Percentiles rank a stretch among this genome's conserved stretches.
phyloP scores from a whole-genome alignment of 2,329 filamentous ascomycete species.

The Fusarium foetens region DNA sequence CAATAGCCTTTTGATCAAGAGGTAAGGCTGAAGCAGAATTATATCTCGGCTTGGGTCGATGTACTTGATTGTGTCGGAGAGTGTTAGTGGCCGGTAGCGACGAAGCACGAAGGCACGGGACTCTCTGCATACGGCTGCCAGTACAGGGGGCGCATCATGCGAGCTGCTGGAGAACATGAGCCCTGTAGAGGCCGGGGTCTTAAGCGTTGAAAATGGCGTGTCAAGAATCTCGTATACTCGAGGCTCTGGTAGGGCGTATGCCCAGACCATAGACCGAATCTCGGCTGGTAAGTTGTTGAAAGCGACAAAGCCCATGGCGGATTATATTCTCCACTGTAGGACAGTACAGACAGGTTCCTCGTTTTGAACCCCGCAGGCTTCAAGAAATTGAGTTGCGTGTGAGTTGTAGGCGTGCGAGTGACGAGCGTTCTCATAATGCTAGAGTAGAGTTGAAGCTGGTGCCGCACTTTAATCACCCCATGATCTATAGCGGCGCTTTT shows the following conservation, averaged over 20 bases:
- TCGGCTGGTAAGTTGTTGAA: conserved; percentile 31
- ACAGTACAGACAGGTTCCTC: background rate
- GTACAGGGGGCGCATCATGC: conserved; percentile 20
- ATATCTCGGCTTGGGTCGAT: conserved; percentile 32
- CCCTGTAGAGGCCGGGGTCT: conserved; percentile 27
- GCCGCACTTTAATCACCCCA: conserved; percentile 29
- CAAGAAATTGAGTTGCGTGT: background rate
- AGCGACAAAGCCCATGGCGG: conserved; percentile 18
- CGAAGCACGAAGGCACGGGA: conserved; percentile 26
- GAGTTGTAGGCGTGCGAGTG: background rate
- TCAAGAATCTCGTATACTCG: conserved; percentile 38
- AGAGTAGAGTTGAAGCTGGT: background rate
- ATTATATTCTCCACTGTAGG: background rate
- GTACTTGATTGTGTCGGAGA: conserved; percentile 30
- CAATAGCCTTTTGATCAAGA: conserved; percentile 28
- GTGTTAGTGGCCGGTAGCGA: conserved; percentile 18
- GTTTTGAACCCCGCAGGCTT: background rate
- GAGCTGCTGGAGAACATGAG: conserved; percentile 36
- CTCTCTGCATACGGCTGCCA: conserved; percentile 26
- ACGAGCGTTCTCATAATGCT: background rate
- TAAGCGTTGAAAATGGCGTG: conserved; percentile 30
- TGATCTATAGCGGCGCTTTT: conserved; percentile 16
- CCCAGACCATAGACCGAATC: conserved; percentile 36
- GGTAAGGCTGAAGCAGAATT: conserved; percentile 31
- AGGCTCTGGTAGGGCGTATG: conserved; percentile 29